A percentile compares a stretch with the other conserved stretches of the same genome.
phyloP scores from a whole-genome alignment of 169 alveolate genomes.

The Cryptosporidium andersoni region DNA sequence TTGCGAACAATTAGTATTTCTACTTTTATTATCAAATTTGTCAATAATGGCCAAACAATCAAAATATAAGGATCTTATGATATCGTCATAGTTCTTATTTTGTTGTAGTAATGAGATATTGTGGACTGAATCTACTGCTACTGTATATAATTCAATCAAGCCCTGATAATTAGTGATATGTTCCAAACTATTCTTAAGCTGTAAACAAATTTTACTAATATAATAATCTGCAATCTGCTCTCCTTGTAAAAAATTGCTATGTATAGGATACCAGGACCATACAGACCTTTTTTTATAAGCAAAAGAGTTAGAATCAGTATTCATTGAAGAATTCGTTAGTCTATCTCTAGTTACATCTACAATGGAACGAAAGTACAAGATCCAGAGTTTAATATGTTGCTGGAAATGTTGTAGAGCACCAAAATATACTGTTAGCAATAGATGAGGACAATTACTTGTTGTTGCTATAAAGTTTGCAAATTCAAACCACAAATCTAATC shows the following conservation, averaged over 20 bases:
- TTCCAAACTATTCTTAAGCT: conserved; percentile 4
- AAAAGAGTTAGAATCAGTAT: conserved; percentile 22
- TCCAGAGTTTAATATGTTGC: conserved; percentile 44
- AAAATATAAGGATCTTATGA: not conserved
- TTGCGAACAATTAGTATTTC: not conserved
- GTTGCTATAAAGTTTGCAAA: conserved; percentile 64
- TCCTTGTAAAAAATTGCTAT: not conserved
- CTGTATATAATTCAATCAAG: conserved; percentile 28
- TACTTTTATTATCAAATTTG: not conserved
- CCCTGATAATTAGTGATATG: conserved; percentile 5
- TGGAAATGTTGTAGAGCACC: conserved; percentile 50
- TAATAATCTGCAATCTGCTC: conserved; percentile 5
- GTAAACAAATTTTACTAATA: not conserved
- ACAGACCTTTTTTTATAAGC: conserved; percentile 27
- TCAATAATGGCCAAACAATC: not conserved
- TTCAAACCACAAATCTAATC: conserved; percentile 63
- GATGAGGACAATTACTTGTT: conserved; percentile 56
- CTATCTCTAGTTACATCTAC: conserved; percentile 37
- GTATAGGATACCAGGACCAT: conserved; percentile 52
- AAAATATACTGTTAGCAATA: conserved; percentile 23
- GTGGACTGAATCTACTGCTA: conserved; percentile 18
- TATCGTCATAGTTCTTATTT: not conserved
- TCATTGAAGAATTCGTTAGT: conserved; percentile 1
- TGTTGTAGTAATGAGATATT: not conserved
- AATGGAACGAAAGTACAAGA: conserved; percentile 13